Base-by-base conservation (phyloP, 2,329 filamentous ascomycete species). In the Xylaria hypoxylon region DNA sequence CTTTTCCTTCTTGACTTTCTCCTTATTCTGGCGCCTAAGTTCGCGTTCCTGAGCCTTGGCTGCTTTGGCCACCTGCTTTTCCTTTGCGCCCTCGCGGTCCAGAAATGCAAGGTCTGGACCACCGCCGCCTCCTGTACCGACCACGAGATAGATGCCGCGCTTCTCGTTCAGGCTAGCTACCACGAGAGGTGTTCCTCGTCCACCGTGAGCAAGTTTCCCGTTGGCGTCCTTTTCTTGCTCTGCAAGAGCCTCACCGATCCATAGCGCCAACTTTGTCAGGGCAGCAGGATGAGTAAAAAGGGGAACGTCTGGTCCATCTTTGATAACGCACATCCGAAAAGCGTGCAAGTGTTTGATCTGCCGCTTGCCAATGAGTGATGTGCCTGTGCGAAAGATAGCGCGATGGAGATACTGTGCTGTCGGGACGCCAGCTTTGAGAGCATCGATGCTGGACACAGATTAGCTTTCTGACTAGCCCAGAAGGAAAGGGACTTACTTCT, bases 301-400 rank as follows among this genome's bases (percentile, higher is more conserved):
- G n/a, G 87, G 82, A 0, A 97, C 91, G 73, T 98, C 96, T 0
- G 94, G 93, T 0, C 95, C 94, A 75, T 98, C 96, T 77, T 96
- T 97, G 73, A 99, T 94, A 3, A 98, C 92, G 38, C 92, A 96
- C 86, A 99, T 94, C 56, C 96, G 92, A 78, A 98, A 99, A 0
- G 95, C 92, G 53, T 93, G 89, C 17, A 99, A 84, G 77, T 97
- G 94, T 42, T 93, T 92, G 76, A 99, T 97, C 74, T 97, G 94
- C 65, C 92, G 91, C 81, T 99, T 99, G 71, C 93, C 92, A 66
- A 99, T 92, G 31, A 99, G 85, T 0, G 92, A 91, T 0, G 94
- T 97, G 42, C 96, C 96, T 0, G 95, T 97, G 53, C 93, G 92
- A 68, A 97, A 92, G 68, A 99, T 98, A 45, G 96, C 94, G 40